Percentiles rank a stretch among this genome's conserved stretches.
Evolutionary conservation across 2,329 filamentous ascomycete species (phyloP).

Genomic region (Trichoderma sp.): DNA sequence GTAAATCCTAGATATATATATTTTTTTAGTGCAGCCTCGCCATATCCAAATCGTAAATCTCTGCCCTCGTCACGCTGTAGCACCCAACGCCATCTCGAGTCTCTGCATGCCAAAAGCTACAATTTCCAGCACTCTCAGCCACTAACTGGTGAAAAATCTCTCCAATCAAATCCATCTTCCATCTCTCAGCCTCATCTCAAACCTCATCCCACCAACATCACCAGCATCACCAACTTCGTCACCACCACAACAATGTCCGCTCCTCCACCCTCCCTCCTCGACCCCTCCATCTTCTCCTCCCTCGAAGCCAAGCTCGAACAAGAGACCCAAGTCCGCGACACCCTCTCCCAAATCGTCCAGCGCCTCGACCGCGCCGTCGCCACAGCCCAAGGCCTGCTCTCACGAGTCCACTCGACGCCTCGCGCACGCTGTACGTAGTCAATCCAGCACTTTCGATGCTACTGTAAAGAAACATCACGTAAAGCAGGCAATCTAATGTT

Average conservation of each 20-base stretch:
- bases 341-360: constrained; percentile 78
- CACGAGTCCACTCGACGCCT: constrained; percentile 86
- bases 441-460: constrained; percentile 30
- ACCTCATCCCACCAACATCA: background rate
- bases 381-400: constrained; percentile 78
- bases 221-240: background rate
- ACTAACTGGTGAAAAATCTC: background rate
- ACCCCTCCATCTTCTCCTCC: constrained; percentile 81
- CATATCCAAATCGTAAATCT: background rate
- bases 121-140: background rate
- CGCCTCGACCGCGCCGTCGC: constrained; percentile 81
- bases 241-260: constrained; percentile 33
- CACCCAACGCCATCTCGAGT: background rate
- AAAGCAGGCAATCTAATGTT: background rate
- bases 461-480: background rate
- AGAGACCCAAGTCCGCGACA: constrained; percentile 78
- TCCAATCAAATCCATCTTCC: background rate
- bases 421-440: constrained; percentile 51
- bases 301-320: constrained; percentile 90
- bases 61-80: background rate
- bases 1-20: background rate
- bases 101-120: background rate
- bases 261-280: constrained; percentile 49
- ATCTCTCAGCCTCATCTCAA: constrained; percentile 21
- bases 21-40: background rate